A percentile compares a stretch with the other conserved stretches of the same genome.
Conservation (phyloP, 2,329 filamentous ascomycete genomes). For the Cytospora paraplurivora region DNA sequence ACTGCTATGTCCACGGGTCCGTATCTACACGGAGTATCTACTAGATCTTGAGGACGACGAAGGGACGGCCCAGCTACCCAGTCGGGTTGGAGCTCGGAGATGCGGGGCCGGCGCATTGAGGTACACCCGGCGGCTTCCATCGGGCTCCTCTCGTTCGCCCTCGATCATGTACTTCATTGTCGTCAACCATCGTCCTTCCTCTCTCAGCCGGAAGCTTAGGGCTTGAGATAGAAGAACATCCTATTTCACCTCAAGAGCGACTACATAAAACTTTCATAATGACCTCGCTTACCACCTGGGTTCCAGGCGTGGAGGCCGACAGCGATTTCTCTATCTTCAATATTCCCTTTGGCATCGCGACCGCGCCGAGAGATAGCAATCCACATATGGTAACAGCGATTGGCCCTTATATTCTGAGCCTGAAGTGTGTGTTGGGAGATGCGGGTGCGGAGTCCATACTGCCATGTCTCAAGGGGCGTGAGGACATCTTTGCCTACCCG, state of each 20-base stretch:
- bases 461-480: constrained; percentile 28
- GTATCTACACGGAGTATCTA: not conserved
- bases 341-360: constrained; percentile 76
- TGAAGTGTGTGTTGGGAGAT: constrained; percentile 58
- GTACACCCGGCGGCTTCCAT: not conserved
- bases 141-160: constrained; percentile 2
- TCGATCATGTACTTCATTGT: not conserved
- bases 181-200: not conserved
- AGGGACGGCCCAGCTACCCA: not conserved
- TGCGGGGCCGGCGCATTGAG: not conserved
- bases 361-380: constrained; percentile 47
- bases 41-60: not conserved
- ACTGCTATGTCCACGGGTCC: not conserved
- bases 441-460: constrained; percentile 55
- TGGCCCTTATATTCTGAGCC: constrained; percentile 67
- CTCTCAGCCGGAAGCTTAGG: not conserved
- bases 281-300: constrained; percentile 33
- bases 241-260: not conserved
- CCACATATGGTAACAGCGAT: constrained; percentile 66
- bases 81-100: not conserved
- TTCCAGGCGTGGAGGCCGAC: constrained; percentile 40
- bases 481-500: constrained; percentile 35
- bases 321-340: constrained; percentile 75
- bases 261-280: not conserved
- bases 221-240: not conserved